phyloP scores from a whole-genome alignment of 202 grass and related monocot genomes.

The Alloteropsis angusta region DNA sequence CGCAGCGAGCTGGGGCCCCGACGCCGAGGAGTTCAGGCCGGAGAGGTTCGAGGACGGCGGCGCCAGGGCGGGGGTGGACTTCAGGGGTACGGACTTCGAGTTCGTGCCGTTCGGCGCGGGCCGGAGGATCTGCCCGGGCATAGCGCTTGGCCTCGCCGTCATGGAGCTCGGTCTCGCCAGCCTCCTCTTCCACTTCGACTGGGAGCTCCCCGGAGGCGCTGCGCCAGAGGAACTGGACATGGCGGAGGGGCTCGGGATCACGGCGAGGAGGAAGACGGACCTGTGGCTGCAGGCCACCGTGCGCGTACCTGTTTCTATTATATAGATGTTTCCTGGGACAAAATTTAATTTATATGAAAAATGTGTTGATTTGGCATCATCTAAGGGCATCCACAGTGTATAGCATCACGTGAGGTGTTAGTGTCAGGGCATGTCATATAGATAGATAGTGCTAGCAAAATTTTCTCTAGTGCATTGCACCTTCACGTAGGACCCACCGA shows the following conservation, averaged over 20 bases:
- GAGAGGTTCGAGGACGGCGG: slow-evolving; percentile 31
- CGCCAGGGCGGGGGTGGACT: neutral
- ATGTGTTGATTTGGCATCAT: no score
- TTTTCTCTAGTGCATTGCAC: no score
- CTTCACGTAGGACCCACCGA: no score
- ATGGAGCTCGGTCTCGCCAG: slow-evolving; percentile 36
- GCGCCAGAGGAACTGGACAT: slow-evolving; percentile 10
- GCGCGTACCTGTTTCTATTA: neutral
- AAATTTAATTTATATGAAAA: no score
- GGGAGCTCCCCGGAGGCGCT: neutral
- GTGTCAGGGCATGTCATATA: no score
- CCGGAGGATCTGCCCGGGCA: slow-evolving; percentile 28
- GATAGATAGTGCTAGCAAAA: no score
- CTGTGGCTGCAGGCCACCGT: neutral
- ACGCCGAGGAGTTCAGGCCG: slow-evolving; percentile 30
- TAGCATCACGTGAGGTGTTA: no score
- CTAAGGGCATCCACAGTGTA: no score
- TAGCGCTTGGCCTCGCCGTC: slow-evolving; percentile 18
- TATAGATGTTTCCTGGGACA: neutral
- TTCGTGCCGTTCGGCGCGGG: slow-evolving; percentile 34
- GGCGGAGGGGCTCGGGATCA: slow-evolving; percentile 27
- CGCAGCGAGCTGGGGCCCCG: slow-evolving; percentile 24
- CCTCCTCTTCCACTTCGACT: slow-evolving; percentile 38
- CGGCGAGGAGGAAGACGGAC: slow-evolving; percentile 16
- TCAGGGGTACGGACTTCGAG: slow-evolving; percentile 22